Percentiles rank a stretch among this genome's conserved stretches.
phyloP scores from a whole-genome alignment of 2,329 filamentous ascomycete species.

The Arthroderma sp. region DNA sequence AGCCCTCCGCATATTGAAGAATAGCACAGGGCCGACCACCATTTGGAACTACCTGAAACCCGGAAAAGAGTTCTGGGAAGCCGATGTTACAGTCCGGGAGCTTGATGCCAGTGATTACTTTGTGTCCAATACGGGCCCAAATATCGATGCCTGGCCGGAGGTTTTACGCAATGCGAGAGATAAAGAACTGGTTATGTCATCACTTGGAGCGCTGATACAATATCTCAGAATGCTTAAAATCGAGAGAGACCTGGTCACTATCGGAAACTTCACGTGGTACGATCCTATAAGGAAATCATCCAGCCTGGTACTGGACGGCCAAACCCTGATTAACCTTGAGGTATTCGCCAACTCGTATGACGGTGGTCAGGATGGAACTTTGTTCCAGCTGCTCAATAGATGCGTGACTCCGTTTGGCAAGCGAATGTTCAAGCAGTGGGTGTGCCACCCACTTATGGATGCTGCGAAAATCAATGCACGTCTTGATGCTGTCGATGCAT shows the following conservation, averaged over 20 bases:
- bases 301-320: slow-evolving; percentile 83
- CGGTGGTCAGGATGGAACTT: slow-evolving; percentile 68
- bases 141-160: slow-evolving; percentile 62
- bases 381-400: slow-evolving; percentile 82
- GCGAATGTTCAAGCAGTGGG: slow-evolving; percentile 89
- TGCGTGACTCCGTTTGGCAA: slow-evolving; percentile 97
- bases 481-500: slow-evolving; percentile 81
- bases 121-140: slow-evolving; percentile 41
- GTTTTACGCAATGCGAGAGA: slow-evolving; percentile 57
- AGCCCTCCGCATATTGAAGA: slow-evolving; percentile 83
- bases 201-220: slow-evolving; percentile 74
- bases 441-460: slow-evolving; percentile 87
- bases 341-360: slow-evolving; percentile 89
- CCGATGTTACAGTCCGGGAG: slow-evolving; percentile 68
- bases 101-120: slow-evolving; percentile 74
- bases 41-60: slow-evolving; percentile 92
- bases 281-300: slow-evolving; percentile 83
- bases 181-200: slow-evolving; percentile 77
- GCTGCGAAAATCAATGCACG: slow-evolving; percentile 80
- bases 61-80: slow-evolving; percentile 78
- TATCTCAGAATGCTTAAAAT: slow-evolving; percentile 81
- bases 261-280: slow-evolving; percentile 84
- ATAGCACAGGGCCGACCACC: slow-evolving; percentile 82
- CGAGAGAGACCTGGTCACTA: slow-evolving; percentile 71
- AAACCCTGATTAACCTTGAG: slow-evolving; percentile 96